phyloP scores from a whole-genome alignment of 139 green algal genomes.

The Chlorella sp. region DNA sequence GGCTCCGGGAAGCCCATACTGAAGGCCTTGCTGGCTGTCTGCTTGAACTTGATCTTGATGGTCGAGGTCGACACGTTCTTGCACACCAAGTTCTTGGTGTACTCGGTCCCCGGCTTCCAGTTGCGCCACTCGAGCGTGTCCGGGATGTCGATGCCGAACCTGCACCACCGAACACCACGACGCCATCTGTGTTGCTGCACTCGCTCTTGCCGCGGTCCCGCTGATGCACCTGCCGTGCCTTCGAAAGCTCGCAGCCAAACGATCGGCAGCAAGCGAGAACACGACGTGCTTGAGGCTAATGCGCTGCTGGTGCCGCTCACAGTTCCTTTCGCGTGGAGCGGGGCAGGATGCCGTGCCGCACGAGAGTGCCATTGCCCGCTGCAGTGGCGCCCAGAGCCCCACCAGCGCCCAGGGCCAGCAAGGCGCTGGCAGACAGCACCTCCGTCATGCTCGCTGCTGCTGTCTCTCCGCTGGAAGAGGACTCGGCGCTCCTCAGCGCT shows the following conservation, averaged over 20 bases:
- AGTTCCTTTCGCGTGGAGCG: not conserved
- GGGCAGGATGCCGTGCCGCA: conserved; percentile 2
- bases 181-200: not conserved
- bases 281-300: no score
- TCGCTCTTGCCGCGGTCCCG: no score
- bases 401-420: no score
- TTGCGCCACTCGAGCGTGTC: conserved; percentile 54
- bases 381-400: no score
- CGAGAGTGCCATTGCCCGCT: not conserved
- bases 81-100: conserved; percentile 40
- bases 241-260: not conserved
- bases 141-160: conserved; percentile 63
- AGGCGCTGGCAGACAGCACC: no score
- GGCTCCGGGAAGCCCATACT: conserved; percentile 67
- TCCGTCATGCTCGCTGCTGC: no score
- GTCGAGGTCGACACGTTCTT: conserved; percentile 61
- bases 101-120: conserved; percentile 58
- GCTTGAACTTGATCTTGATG: conserved; percentile 52
- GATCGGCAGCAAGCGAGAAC: not conserved
- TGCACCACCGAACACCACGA: conserved; percentile 5
- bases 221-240: not conserved
- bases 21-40: conserved; percentile 57
- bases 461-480: no score
- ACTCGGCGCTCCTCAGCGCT: no score
- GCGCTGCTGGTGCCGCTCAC: not conserved